Conservation (phyloP, 371 early-diverging fungal species). For the Pancytospora philotis region DNA sequence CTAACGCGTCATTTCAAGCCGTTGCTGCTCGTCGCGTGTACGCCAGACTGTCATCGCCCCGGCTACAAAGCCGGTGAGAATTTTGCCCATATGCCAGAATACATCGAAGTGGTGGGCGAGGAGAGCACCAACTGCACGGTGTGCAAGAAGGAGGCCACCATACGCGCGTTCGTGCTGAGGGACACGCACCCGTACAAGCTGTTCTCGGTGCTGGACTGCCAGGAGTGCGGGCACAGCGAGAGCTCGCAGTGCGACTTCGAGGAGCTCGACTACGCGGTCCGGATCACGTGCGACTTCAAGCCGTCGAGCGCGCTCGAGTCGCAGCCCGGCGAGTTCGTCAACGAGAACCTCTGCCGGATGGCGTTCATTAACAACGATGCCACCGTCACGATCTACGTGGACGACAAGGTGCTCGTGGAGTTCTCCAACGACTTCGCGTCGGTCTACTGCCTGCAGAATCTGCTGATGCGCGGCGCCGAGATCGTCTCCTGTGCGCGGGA, state of each 20-base stretch:
- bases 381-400: not conserved
- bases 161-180: not conserved
- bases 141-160: not conserved
- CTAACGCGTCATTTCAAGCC: too few species aligned
- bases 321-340: not conserved
- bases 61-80: too few species aligned
- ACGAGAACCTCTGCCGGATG: conserved; percentile 6
- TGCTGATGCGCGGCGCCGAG: conserved; percentile 9
- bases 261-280: conserved; percentile 19
- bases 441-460: conserved; percentile 8
- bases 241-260: not conserved
- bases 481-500: not conserved
- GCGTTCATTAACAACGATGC: conserved; percentile 16
- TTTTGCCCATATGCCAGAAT: too few species aligned
- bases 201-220: not conserved
- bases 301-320: not conserved
- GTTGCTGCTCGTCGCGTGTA: too few species aligned
- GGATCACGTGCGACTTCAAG: not conserved
- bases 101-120: too few species aligned
- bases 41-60: too few species aligned
- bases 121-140: too few species aligned
- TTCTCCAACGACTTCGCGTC: not conserved
- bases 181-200: conserved; percentile 17
- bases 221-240: not conserved
- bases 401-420: conserved; percentile 12